Base-by-base conservation (phyloP, 2,329 filamentous ascomycete genomes). In the Ploettnerulaceae sp. region DNA sequence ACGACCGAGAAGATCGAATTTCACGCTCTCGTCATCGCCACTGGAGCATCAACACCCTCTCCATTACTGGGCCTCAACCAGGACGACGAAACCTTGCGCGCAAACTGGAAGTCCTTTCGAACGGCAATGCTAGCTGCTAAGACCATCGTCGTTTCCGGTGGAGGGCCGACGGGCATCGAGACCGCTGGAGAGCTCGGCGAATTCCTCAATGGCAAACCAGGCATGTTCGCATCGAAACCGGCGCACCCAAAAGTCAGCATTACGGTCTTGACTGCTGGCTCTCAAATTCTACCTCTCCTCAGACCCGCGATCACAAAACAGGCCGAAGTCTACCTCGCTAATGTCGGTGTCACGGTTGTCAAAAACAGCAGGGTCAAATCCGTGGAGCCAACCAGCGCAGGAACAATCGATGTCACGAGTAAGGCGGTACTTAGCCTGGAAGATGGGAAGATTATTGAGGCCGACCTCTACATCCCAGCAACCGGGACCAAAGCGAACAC, bases 401-500 rank as follows among this genome's bases (percentile, higher is more conserved):
- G 66, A 1, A 62, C 48, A 1, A 53, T 54, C 1, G 51, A 49
- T 2, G 36, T 66, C 0, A 55, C 59, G 0, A 47, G 55, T 4
- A 62, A 59, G 12, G 59, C 66, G 2, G 66, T 52, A 0, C 40
- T 76, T 3, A 64, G 56, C 0, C 66, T 77, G 1, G 61, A 63
- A 2, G 60, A 70, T 47, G 72, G 70, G 0, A 56, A 61, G 25
- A 63, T 52, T 0, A 45, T 73, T 1, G 55, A 66, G 2, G 66
- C 70, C 0, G 73, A 76, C 43, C 41, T 76, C 0, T 76, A 74
- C 53, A 73, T 76, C 31, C 69, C 72, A 0, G 68, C 70, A 2
- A 67, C 59, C 1, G 73, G 73, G 1, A 64, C 62, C 3, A 57
- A 18, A 6, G 64, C 70, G 3, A 74, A 74, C 40, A 71, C 68